These are phyloP conservation scores for Aspergillus campestris DNA, from an alignment of 495 filamentous ascomycete genomes.

Conservation along the genomic window DNA sequence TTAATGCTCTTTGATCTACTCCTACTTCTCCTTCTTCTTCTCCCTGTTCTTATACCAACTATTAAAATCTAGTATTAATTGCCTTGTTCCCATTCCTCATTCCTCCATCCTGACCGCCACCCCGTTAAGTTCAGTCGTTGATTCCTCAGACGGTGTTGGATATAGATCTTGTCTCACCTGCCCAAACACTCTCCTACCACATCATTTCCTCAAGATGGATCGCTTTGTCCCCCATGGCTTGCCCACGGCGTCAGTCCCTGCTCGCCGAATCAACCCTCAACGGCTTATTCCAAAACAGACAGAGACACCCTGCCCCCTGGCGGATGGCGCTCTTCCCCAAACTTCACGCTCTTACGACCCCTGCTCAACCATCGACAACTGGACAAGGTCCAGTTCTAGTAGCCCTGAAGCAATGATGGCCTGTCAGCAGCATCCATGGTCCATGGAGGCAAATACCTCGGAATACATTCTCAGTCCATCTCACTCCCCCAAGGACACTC, in stretches of 20 bases:
- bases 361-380: slow-evolving; percentile 11
- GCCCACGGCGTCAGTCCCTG: slow-evolving; percentile 17
- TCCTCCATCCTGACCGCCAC: no score
- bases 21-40: no score
- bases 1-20: no score
- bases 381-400: slow-evolving; percentile 20
- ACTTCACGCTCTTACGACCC: slow-evolving; percentile 12
- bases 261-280: slow-evolving; percentile 17
- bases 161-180: no score
- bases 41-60: no score
- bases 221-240: slow-evolving; percentile 11
- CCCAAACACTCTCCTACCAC: no score
- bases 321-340: slow-evolving; percentile 8
- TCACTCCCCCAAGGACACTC: slow-evolving; percentile 2
- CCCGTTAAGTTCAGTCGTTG: no score
- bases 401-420: slow-evolving; percentile 13
- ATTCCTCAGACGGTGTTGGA: no score
- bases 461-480: slow-evolving; percentile 10
- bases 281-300: slow-evolving; percentile 14
- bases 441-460: slow-evolving; percentile 1
- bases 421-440: slow-evolving; percentile 14
- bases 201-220: slow-evolving; percentile 14
- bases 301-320: slow-evolving; percentile 8
- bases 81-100: no score
- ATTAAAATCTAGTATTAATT: no score